Conservation (phyloP, 176 grass and related monocot species). For the Oryza nivara region DNA sequence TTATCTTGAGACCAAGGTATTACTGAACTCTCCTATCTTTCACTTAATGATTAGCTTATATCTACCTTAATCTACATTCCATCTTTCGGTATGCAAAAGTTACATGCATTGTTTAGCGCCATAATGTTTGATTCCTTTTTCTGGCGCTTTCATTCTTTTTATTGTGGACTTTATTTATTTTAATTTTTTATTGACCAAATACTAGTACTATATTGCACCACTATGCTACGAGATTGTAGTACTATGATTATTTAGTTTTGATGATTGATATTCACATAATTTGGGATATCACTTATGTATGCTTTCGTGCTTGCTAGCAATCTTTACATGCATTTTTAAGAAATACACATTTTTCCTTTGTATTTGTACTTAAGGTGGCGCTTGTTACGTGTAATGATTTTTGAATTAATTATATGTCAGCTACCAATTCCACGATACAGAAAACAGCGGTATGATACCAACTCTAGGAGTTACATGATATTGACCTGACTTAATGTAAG, state of each 20-base stretch:
- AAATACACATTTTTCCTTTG: neutral
- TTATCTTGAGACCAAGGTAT: conserved; percentile 76
- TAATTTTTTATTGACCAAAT: no score
- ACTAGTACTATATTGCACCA: neutral
- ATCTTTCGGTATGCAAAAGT: neutral
- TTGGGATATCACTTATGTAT: neutral
- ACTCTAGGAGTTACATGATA: neutral
- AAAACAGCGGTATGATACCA: neutral
- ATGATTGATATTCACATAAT: neutral
- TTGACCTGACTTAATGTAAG: neutral
- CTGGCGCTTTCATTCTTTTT: neutral
- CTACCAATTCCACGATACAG: neutral
- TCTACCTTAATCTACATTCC: neutral
- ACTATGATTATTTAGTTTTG: neutral
- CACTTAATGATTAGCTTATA: conserved; percentile 20
- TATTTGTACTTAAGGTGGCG: neutral
- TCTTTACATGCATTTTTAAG: neutral
- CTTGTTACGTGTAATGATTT: neutral
- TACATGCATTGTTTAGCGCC: no score
- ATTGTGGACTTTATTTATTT: no score
- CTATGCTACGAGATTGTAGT: neutral
- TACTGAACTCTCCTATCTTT: neutral
- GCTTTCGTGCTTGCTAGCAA: neutral
- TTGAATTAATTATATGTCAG: conserved; percentile 14
- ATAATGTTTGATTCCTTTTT: conserved; percentile 3